Evolutionary conservation across 2,329 filamentous ascomycete genomes (phyloP).

Genomic region (Fusarium longipes): DNA sequence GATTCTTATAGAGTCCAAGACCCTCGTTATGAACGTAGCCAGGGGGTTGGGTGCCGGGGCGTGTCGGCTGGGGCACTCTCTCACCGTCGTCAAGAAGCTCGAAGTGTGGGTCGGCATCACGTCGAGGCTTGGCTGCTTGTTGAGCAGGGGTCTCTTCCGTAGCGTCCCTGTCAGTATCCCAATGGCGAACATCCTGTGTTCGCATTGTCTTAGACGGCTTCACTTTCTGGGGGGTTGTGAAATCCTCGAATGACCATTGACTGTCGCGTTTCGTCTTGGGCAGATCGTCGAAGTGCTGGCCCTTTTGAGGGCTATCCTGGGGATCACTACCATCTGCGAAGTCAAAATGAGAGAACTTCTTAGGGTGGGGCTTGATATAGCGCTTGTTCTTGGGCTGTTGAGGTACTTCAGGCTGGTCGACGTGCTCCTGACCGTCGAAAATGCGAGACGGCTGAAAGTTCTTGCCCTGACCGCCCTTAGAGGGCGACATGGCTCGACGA

Average conservation of each 20-base stretch:
- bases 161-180: constrained; percentile 74
- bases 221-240: constrained; percentile 81
- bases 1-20: constrained; percentile 78
- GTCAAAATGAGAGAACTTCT: constrained; percentile 88
- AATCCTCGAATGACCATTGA: constrained; percentile 91
- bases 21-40: constrained; percentile 74
- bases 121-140: constrained; percentile 74
- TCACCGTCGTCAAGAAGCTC: constrained; percentile 81
- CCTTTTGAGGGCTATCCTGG: constrained; percentile 59
- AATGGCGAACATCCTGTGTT: constrained; percentile 79
- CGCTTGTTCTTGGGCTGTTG: constrained; percentile 57
- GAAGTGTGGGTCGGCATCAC: constrained; percentile 85
- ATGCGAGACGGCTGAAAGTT: constrained; percentile 72
- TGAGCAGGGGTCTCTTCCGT: constrained; percentile 67
- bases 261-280: constrained; percentile 73
- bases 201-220: constrained; percentile 69
- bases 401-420: constrained; percentile 56
- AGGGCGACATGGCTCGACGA: constrained; percentile 64
- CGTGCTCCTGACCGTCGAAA: constrained; percentile 66
- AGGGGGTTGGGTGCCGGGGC: constrained; percentile 58
- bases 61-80: constrained; percentile 62
- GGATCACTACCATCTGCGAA: constrained; percentile 74
- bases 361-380: constrained; percentile 73
- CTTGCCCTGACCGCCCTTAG: constrained; percentile 66
- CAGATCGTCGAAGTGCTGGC: constrained; percentile 54